These are phyloP conservation scores for Aureobasidium subglaciale DNA, from an alignment of 2,329 filamentous ascomycete species.

Conservation along the genomic window DNA sequence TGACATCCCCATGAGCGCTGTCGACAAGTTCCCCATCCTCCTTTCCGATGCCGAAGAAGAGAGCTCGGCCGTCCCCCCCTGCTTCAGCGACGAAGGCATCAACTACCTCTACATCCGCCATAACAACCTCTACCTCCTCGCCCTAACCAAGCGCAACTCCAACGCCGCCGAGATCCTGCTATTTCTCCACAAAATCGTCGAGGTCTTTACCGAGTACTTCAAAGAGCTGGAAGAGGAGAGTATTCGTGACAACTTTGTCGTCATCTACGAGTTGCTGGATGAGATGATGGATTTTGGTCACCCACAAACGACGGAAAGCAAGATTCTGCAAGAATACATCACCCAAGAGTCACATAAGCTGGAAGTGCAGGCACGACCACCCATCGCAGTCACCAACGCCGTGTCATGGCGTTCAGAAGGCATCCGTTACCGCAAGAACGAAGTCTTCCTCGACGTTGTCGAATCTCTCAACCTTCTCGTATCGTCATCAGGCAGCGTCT, in stretches of 20 bases:
- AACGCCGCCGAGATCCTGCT: constrained; percentile 98
- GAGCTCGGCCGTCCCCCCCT: constrained; percentile 91
- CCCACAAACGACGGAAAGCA: constrained; percentile 94
- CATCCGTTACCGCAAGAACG: constrained; percentile 97
- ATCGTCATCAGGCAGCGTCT: constrained; percentile 85
- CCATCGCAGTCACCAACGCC: constrained; percentile 96
- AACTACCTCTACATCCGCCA: constrained; percentile 99
- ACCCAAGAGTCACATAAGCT: constrained; percentile 99
- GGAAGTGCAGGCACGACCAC: constrained; percentile 89
- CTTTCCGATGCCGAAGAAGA: constrained; percentile 99
- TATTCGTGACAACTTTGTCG: constrained; percentile 97
- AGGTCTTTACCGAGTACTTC: constrained; percentile 99
- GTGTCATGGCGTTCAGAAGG: constrained; percentile 98
- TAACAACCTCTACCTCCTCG: constrained; percentile 97
- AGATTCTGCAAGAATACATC: constrained; percentile 95
- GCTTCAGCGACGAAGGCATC: constrained; percentile 97
- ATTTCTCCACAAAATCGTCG: constrained; percentile 95
- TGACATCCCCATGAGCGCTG: constrained; percentile 97
- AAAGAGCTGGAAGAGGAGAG: constrained; percentile 98
- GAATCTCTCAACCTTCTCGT: constrained; percentile 95
- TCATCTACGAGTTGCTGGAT: constrained; percentile 96
- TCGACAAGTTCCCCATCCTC: constrained; percentile 94
- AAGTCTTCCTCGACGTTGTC: constrained; percentile 96
- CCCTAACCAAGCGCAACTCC: constrained; percentile 95
- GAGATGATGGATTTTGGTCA: constrained; percentile 99